Base-by-base conservation (phyloP, 2,329 filamentous ascomycete species). In the Dactylellina sp. region DNA sequence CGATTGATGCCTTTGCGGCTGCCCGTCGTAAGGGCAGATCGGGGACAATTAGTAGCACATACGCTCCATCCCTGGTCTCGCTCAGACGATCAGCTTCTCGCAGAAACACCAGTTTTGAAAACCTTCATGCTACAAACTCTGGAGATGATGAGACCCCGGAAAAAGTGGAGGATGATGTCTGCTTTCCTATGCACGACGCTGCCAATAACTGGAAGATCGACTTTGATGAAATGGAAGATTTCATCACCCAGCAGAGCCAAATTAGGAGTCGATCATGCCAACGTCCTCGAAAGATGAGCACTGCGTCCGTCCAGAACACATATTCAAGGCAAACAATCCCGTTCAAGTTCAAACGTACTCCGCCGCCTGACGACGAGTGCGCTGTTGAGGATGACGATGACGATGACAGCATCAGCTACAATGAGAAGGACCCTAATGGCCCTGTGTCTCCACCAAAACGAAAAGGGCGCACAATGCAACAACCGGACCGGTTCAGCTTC, bases 161-260 rank as follows among this genome's bases (percentile, higher is more conserved):
- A 89, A 80, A 90, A 37, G 91, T 88, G 1, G 92, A 95, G 79
- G 91, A 93, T 75, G 92, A 96, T 79, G 91, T 97, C 1, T 97
- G 93, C 83, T 96, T 96, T 77, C 92, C 92, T 1, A 86, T 89
- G n/a, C 87, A 88, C 76, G 88, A 91, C 46, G 88, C 91, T 71
- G 87, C 89, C n/a, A 88, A 91, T 75, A 90, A 92, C 79, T 88
- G 94, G 1, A 89, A 93, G 77, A 89, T 85, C 6, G 93, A 98
- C 81, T 98, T 94, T 78, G 93, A 98, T 79, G 93, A 93, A 77
- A 85, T 99, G 32, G 94, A 99, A 80, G 92, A 92, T 77, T 98
- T 97, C 78, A 91, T 98, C 32, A 88, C 87, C 59, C 85, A 90
- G 70, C 79, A 80, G 24, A 76, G 76, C 32, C 75, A 71, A 56